Percentiles rank a stretch among this genome's conserved stretches.
Conservation (phyloP, 2,329 filamentous ascomycete species). For the Harringtonia aguacate region DNA sequence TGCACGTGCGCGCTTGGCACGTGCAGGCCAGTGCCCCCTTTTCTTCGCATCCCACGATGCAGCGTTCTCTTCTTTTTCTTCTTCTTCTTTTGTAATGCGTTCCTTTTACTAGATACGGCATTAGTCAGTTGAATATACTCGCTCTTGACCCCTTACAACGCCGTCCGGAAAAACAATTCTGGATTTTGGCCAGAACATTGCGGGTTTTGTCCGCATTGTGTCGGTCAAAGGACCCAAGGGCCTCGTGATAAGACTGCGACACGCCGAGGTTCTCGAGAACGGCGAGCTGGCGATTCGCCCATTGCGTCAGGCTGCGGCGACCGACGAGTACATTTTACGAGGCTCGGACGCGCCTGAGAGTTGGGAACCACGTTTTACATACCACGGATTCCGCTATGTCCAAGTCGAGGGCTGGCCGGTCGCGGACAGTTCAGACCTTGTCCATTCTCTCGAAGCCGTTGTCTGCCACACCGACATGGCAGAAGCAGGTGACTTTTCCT, state of each 20-base stretch:
- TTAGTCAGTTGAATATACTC: too few relatives aligned
- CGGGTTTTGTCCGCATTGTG: conserved; percentile 35
- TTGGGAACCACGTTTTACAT: conserved; percentile 40
- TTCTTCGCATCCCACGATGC: too few relatives aligned
- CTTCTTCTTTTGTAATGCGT: too few relatives aligned
- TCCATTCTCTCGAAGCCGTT: neutral
- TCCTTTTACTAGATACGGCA: too few relatives aligned
- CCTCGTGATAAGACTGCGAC: conserved; percentile 28
- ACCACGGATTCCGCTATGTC: conserved; percentile 40
- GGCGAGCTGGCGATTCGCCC: conserved; percentile 29
- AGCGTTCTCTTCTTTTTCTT: too few relatives aligned
- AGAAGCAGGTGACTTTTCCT: conserved; percentile 37
- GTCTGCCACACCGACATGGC: conserved; percentile 34
- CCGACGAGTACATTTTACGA: conserved; percentile 26
- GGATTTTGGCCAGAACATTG: conserved; percentile 49
- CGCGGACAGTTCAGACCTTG: too few relatives aligned
- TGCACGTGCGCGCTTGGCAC: too few relatives aligned
- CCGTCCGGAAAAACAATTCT: conserved; percentile 34
- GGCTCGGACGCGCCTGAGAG: neutral
- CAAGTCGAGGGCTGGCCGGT: conserved; percentile 32
- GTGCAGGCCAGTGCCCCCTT: too few relatives aligned
- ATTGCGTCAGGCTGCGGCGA: conserved; percentile 25
- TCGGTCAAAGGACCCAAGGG: conserved; percentile 25
- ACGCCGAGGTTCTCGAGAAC: conserved; percentile 40
- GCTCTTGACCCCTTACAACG: conserved; percentile 20